Evolutionary conservation across 176 grass and related monocot species (phyloP).

Genomic region (Bothriochloa decipiens): DNA sequence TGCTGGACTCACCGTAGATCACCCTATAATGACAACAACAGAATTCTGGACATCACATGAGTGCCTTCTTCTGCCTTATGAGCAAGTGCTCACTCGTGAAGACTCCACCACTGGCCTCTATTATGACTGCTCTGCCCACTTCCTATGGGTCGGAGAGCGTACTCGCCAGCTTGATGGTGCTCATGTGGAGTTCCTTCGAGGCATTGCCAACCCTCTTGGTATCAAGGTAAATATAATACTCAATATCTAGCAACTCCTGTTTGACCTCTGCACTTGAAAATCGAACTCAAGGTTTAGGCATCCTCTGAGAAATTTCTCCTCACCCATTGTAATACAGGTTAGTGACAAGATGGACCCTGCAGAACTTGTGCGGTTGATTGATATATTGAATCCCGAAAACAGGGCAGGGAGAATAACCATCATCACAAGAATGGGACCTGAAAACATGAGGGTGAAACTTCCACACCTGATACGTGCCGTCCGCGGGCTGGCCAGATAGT

Average conservation of each 20-base stretch:
- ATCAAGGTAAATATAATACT: conserved; percentile 70
- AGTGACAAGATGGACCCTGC: conserved; percentile 94
- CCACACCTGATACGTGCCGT: conserved; percentile 89
- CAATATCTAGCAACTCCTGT: neutral
- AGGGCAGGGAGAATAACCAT: conserved; percentile 87
- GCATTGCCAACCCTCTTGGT: conserved; percentile 85
- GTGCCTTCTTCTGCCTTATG: conserved; percentile 90
- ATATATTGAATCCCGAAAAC: conserved; percentile 86
- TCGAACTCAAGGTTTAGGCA: neutral
- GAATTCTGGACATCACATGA: conserved; percentile 97
- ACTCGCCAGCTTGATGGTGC: conserved; percentile 94
- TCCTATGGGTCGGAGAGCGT: conserved; percentile 89
- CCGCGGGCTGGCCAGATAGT: conserved; percentile 81
- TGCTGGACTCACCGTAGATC: conserved; percentile 75
- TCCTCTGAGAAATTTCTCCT: neutral
- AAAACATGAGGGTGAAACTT: conserved; percentile 95
- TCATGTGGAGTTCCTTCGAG: conserved; percentile 84
- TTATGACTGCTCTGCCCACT: conserved; percentile 93
- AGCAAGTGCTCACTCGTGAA: conserved; percentile 81
- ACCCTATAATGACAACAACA: conserved; percentile 86
- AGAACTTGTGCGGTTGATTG: conserved; percentile 87
- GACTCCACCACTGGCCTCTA: conserved; percentile 81
- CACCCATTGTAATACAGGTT: conserved; percentile 49
- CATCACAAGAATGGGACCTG: conserved; percentile 86
- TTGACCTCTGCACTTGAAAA: conserved; percentile 7